Base-by-base conservation (phyloP, 257 asterid genomes). In the Haberlea rhodopensis region DNA sequence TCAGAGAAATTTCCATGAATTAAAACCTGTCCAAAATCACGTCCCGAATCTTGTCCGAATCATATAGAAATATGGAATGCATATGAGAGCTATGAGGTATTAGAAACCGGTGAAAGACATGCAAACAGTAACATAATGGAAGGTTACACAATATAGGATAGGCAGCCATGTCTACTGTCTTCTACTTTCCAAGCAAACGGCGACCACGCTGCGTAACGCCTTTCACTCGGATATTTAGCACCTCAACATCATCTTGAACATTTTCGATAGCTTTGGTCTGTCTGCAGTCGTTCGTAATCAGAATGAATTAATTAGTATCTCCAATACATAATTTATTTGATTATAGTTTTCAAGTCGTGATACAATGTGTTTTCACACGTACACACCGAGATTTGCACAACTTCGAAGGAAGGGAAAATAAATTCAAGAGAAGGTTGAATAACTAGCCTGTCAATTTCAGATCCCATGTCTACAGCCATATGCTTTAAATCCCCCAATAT, bases 391-490 rank as follows among this genome's bases (percentile, higher is more conserved):
- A 6, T 21, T 7, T 5, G 5, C 26, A 18, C n/a, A n/a, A n/a
- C 40, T 7, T 31, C 5, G 54, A 53, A 20, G 45, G 24, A 0
- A 34, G 19, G 49, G 19, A 13, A 43, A 16, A 13, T 3, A 18
- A 62, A 27, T n/a, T 16, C 51, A 48, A 5, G 48, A 65, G 56
- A 43, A 67, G 48, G 21, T 37, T 37, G 70, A 57, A 63, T 34
- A 57, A 73, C 81, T 29, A 53, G 79, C 95, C 91, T 80, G 9
- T 82, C 91, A 15, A 88, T 83, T 84, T 86, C 96, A 65, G 81
- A 84, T 10, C 95, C 95, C 96, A 88, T 88, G 75, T 86, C 95
- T 26, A 86, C 16, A 60, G 95, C 96, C 96, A 88, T 88, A 25
- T 79, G 77, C 83, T 86, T 88, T 43, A 88, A 79, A 63, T 88